A percentile compares a stretch with the other conserved stretches of the same genome.
These are phyloP conservation scores for Kappamyces sp. DNA, from an alignment of 192 early-diverging fungal species.

Conservation along the genomic window DNA sequence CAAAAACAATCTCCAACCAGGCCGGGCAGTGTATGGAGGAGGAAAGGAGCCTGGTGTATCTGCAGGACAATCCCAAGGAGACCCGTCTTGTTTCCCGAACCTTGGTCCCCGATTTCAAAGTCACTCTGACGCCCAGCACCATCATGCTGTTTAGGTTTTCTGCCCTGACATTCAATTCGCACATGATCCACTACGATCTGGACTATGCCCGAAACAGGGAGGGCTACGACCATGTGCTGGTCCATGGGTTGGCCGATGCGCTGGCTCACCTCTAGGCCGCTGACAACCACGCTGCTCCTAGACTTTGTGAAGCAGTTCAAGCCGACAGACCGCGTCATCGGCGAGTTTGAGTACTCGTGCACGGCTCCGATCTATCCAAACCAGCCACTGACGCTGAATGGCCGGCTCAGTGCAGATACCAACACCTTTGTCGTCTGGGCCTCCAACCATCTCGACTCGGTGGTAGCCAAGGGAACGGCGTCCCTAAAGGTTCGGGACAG, in stretches of 20 bases:
- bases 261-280: conserved; percentile 38
- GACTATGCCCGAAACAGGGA: conserved; percentile 62
- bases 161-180: conserved; percentile 83
- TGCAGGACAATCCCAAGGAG: conserved; percentile 4
- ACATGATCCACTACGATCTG: conserved; percentile 83
- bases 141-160: conserved; percentile 82
- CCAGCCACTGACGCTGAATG: not conserved
- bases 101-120: conserved; percentile 56
- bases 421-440: conserved; percentile 4
- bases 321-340: not conserved
- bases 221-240: conserved; percentile 43
- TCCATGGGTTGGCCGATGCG: conserved; percentile 41
- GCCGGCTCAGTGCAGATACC: conserved; percentile 1
- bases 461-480: conserved; percentile 12
- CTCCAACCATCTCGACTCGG: conserved; percentile 5
- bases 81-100: not conserved
- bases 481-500: too few species aligned
- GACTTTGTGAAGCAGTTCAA: conserved; percentile 28
- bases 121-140: conserved; percentile 51
- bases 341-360: conserved; percentile 9
- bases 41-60: conserved; percentile 63
- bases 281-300: conserved; percentile 69
- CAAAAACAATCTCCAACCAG: conserved; percentile 57
- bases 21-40: conserved; percentile 56
- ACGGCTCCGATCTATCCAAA: conserved; percentile 6